Evolutionary conservation across 192 early-diverging fungal species (phyloP).

Genomic region (Coemansia sp.): DNA sequence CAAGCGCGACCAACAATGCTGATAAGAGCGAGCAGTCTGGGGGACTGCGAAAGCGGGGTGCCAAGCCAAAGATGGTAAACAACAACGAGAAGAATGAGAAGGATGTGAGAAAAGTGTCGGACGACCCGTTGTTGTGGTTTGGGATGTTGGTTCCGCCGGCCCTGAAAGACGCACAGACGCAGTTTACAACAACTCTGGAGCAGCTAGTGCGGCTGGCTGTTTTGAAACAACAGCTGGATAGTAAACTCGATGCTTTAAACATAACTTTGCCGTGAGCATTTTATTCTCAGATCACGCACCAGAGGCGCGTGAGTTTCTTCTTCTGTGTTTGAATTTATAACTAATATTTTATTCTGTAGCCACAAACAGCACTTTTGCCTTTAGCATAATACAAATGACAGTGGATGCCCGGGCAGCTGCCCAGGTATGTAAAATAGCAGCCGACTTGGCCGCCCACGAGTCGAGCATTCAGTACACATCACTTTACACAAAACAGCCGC

Average conservation of each 20-base stretch:
- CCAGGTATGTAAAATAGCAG: constrained; percentile 39
- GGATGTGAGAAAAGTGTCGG: background rate
- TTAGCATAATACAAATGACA: constrained; percentile 9
- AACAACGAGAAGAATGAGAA: background rate
- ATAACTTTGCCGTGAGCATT: background rate
- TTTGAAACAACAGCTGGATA: constrained; percentile 8
- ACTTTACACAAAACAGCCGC: constrained; percentile 6
- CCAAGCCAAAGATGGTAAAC: background rate
- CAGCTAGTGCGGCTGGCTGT: constrained; percentile 30
- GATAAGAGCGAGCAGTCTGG: background rate
- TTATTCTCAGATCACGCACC: constrained; percentile 1
- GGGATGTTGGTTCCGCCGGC: constrained; percentile 51
- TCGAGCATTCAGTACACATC: constrained; percentile 22
- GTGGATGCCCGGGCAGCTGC: constrained; percentile 28
- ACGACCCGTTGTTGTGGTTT: constrained; percentile 51
- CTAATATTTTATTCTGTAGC: background rate
- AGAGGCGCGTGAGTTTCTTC: background rate
- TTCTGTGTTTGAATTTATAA: background rate
- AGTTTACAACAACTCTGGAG: constrained; percentile 32
- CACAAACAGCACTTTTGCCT: background rate
- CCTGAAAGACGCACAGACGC: constrained; percentile 40
- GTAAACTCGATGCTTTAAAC: background rate
- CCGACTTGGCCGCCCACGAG: constrained; percentile 27
- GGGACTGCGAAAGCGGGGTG: constrained; percentile 1
- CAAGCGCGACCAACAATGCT: too few relatives aligned